These are phyloP conservation scores for Marasmius fiardii DNA, from an alignment of 1,284 basidiomycete species.

Conservation along the genomic window DNA sequence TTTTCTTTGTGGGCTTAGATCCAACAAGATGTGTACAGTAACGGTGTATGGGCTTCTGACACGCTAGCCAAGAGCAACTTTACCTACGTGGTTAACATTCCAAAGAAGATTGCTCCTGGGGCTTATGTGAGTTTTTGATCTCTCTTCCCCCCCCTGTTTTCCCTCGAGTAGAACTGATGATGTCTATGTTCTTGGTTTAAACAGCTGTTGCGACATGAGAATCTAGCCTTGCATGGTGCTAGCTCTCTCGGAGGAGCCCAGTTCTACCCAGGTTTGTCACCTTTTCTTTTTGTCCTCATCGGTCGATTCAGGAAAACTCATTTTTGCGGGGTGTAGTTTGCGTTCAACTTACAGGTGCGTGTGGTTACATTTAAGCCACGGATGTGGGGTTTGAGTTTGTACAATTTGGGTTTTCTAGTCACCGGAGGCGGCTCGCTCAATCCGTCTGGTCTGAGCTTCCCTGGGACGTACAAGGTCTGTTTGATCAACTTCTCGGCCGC, in stretches of 20 bases:
- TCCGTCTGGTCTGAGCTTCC: slow-evolving; percentile 34
- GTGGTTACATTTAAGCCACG: background rate
- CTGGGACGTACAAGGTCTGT: slow-evolving; percentile 28
- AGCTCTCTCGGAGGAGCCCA: slow-evolving; percentile 29
- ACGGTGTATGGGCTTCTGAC: slow-evolving; percentile 33
- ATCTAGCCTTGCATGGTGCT: slow-evolving; percentile 32
- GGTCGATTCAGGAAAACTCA: too few species aligned
- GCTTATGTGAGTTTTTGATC: slow-evolving; percentile 26
- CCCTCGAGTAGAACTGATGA: background rate
- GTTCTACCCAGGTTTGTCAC: slow-evolving; percentile 29
- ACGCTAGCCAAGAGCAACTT: slow-evolving; percentile 29
- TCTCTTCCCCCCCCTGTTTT: background rate
- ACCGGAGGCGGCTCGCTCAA: slow-evolving; percentile 30
- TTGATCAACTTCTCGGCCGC: background rate
- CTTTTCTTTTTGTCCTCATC: background rate
- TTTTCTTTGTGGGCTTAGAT: too few species aligned
- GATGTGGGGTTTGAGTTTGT: background rate
- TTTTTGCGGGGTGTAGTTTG: slow-evolving; percentile 20
- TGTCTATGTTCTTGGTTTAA: background rate
- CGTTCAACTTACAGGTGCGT: slow-evolving; percentile 26
- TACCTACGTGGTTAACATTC: slow-evolving; percentile 31
- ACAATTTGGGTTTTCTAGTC: slow-evolving; percentile 14
- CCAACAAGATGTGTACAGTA: slow-evolving; percentile 28
- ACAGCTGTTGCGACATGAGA: slow-evolving; percentile 34
- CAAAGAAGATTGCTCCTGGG: slow-evolving; percentile 30